Evolutionary conservation across 2,329 filamentous ascomycete genomes (phyloP).

Genomic region (Sarocladium brachiariae): DNA sequence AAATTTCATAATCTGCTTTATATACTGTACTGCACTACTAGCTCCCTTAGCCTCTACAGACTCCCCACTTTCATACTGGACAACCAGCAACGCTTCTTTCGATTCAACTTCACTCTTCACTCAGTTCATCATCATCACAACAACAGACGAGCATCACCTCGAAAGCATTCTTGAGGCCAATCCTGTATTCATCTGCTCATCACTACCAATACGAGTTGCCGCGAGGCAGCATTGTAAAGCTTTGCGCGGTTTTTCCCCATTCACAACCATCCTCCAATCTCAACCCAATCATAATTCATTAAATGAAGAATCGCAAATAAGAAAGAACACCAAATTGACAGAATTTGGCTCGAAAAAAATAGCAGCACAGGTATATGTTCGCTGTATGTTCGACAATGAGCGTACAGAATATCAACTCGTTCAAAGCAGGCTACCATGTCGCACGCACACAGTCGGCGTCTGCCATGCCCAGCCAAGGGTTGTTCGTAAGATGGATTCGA

Average conservation of each 20-base stretch:
- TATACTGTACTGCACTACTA: no score
- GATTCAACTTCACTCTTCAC: no score
- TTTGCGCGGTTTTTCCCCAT: constrained; percentile 11
- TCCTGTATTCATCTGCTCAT: constrained; percentile 1
- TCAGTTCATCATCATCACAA: no score
- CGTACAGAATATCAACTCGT: constrained; percentile 1
- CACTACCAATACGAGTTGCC: constrained; percentile 30
- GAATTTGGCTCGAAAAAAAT: constrained; percentile 10
- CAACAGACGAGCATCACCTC: no score
- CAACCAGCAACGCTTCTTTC: no score
- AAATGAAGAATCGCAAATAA: constrained; percentile 12
- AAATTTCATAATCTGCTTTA: constrained; percentile 15
- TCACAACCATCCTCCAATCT: constrained; percentile 15
- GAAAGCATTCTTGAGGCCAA: constrained; percentile 2
- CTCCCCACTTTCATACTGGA: no score
- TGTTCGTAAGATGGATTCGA: no score
- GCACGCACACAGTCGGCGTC: no score
- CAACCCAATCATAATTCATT: constrained; percentile 10
- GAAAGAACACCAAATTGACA: neutral
- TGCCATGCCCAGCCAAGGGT: no score
- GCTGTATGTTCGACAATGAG: constrained; percentile 8
- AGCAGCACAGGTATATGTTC: constrained; percentile 8
- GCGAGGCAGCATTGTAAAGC: constrained; percentile 40
- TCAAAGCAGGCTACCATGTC: neutral
- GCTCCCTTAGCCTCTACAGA: no score